A percentile compares a stretch with the other conserved stretches of the same genome.
Evolutionary conservation across 2,329 filamentous ascomycete genomes (phyloP).

Genomic region (Alternaria longipes): DNA sequence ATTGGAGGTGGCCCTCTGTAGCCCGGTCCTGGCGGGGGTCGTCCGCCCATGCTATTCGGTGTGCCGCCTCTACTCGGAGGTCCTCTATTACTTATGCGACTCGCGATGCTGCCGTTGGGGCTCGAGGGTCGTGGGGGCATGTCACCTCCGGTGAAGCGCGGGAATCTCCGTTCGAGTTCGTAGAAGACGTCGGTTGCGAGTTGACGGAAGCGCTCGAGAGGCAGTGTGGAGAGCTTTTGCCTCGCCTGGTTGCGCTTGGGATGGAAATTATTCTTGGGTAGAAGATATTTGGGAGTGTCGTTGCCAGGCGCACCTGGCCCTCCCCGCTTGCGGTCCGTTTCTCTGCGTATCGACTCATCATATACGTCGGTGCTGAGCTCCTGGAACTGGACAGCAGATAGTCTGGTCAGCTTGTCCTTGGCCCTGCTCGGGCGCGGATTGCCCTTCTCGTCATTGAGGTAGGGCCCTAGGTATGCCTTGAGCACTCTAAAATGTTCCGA

Average conservation of each 20-base stretch:
- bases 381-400: conserved; percentile 93
- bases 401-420: conserved; percentile 88
- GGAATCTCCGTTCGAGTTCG: conserved; percentile 90
- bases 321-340: conserved; percentile 65
- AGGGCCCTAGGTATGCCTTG: conserved; percentile 75
- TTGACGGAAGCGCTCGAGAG: conserved; percentile 86
- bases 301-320: conserved; percentile 59
- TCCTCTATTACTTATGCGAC: conserved; percentile 62
- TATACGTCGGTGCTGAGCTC: conserved; percentile 98
- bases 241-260: conserved; percentile 98
- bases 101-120: conserved; percentile 67
- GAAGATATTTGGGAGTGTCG: conserved; percentile 67
- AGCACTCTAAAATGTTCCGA: conserved; percentile 84
- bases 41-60: conserved; percentile 65
- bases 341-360: conserved; percentile 89
- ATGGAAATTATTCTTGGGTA: conserved; percentile 90
- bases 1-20: conserved; percentile 38
- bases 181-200: conserved; percentile 95
- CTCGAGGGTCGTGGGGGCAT: conserved; percentile 72
- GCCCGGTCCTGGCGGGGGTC: conserved; percentile 48
- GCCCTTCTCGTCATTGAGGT: conserved; percentile 76
- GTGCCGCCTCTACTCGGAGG: conserved; percentile 64
- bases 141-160: conserved; percentile 76
- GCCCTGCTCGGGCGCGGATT: conserved; percentile 85
- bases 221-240: conserved; percentile 90